phyloP scores from a whole-genome alignment of 305 asterid species.

The Petunia hybrid region DNA sequence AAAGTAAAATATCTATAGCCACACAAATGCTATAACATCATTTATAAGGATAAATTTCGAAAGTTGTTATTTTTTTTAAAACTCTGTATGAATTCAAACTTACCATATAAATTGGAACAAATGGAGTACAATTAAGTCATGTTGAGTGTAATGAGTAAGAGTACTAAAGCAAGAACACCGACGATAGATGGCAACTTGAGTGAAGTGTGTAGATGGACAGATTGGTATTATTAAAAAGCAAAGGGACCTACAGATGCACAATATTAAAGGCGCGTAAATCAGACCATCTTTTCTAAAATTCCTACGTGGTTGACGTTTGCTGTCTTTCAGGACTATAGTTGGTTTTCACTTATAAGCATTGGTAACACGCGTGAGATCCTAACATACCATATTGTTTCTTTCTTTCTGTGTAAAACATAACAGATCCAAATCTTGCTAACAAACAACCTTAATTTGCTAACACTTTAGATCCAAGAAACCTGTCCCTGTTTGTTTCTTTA shows the following conservation, averaged over 20 bases:
- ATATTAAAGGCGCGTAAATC: not conserved
- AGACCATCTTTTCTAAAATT: not conserved
- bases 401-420: slow-evolving; percentile 18
- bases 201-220: not conserved
- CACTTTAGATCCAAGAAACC: slow-evolving; percentile 23
- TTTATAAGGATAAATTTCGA: too few relatives aligned
- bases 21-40: too few relatives aligned
- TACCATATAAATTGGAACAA: not conserved
- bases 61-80: not conserved
- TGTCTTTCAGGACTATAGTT: slow-evolving; percentile 28
- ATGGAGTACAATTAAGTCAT: not conserved
- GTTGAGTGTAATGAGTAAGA: not conserved
- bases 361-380: slow-evolving; percentile 24
- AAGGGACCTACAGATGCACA: not conserved
- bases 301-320: slow-evolving; percentile 32
- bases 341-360: slow-evolving; percentile 21
- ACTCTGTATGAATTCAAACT: not conserved
- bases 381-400: not conserved
- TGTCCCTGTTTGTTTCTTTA: too few relatives aligned
- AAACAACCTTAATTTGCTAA: not conserved
- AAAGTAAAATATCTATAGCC: too few relatives aligned
- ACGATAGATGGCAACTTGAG: not conserved
- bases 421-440: slow-evolving; percentile 25
- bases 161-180: slow-evolving; percentile 5
- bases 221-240: not conserved